Conservation (phyloP, 768 basidiomycete genomes). For the Lyophyllum semitale region DNA sequence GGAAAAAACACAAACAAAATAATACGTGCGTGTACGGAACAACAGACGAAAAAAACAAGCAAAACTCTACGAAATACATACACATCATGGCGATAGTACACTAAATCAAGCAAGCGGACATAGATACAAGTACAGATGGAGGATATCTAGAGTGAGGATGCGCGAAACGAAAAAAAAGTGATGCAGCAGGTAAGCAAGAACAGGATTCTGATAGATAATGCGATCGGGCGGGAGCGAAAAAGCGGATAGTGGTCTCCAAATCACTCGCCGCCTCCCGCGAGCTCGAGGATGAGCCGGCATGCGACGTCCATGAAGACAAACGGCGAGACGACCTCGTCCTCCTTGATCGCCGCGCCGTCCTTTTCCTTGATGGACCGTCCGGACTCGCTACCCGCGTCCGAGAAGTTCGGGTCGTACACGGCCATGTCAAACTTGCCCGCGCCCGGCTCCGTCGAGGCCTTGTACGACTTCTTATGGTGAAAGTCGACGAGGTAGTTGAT, state of each 20-base stretch:
- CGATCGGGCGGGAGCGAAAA: no score
- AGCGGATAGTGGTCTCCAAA: background rate
- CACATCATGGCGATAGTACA: constrained; percentile 13
- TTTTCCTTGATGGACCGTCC: constrained; percentile 58
- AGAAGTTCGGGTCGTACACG: constrained; percentile 44
- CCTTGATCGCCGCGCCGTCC: constrained; percentile 39
- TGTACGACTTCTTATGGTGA: constrained; percentile 94
- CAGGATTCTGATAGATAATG: background rate
- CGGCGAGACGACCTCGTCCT: constrained; percentile 78
- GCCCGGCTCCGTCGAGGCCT: constrained; percentile 64
- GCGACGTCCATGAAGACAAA: constrained; percentile 98
- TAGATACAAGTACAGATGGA: constrained; percentile 13
- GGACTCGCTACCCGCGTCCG: constrained; percentile 57
- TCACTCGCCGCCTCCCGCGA: constrained; percentile 65
- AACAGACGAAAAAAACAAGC: background rate
- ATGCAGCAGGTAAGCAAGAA: constrained; percentile 4
- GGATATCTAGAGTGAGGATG: constrained; percentile 13
- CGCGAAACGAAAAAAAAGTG: background rate
- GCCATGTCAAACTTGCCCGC: constrained; percentile 76
- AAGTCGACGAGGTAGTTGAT: constrained; percentile 98
- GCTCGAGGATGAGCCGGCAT: constrained; percentile 88
- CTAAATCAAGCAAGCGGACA: background rate
- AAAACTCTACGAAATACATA: constrained; percentile 17
- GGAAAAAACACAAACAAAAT: background rate
- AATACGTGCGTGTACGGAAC: background rate